phyloP scores from a whole-genome alignment of 768 basidiomycete genomes.

The Hericium erinaceus region DNA sequence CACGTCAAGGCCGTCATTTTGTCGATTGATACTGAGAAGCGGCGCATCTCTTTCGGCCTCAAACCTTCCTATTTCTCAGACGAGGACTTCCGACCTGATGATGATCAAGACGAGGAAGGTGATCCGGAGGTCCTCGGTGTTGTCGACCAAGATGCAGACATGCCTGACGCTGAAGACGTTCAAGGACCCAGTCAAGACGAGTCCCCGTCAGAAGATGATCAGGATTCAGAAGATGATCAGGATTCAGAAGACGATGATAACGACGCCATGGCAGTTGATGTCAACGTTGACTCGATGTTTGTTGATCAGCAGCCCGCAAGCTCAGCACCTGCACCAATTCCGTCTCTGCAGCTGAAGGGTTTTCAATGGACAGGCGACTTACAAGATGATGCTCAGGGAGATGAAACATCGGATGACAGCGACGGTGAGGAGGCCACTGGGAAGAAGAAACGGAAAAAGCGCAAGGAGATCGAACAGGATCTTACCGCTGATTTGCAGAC shows the following conservation, averaged over 20 bases:
- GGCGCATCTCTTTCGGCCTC: conserved; percentile 71
- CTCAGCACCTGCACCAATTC: conserved; percentile 5
- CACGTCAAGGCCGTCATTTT: conserved; percentile 71
- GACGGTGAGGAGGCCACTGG: conserved; percentile 34
- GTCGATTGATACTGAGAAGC: conserved; percentile 65
- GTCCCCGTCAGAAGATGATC: conserved; percentile 6
- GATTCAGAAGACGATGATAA: conserved; percentile 8
- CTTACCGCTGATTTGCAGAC: conserved; percentile 83
- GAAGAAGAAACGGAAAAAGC: conserved; percentile 60
- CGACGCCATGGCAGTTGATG: conserved; percentile 35
- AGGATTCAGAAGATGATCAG: conserved; percentile 2
- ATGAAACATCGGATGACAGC: conserved; percentile 39
- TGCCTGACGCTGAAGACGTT: conserved; percentile 18
- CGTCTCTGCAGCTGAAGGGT: conserved; percentile 46
- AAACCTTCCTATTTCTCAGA: conserved; percentile 82
- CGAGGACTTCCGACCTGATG: conserved; percentile 43
- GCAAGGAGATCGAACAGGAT: conserved; percentile 68
- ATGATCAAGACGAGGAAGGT: conserved; percentile 22
- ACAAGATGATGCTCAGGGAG: conserved; percentile 29
- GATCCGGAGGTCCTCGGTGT: conserved; percentile 23
- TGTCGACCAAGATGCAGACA: conserved; percentile 20
- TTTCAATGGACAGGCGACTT: conserved; percentile 60
- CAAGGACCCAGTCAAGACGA: conserved; percentile 8
- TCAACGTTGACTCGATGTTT: conserved; percentile 19
- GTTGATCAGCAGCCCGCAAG: background rate